These are phyloP conservation scores for Parachlorella kessleri DNA, from an alignment of 139 green algal genomes.

Conservation along the genomic window DNA sequence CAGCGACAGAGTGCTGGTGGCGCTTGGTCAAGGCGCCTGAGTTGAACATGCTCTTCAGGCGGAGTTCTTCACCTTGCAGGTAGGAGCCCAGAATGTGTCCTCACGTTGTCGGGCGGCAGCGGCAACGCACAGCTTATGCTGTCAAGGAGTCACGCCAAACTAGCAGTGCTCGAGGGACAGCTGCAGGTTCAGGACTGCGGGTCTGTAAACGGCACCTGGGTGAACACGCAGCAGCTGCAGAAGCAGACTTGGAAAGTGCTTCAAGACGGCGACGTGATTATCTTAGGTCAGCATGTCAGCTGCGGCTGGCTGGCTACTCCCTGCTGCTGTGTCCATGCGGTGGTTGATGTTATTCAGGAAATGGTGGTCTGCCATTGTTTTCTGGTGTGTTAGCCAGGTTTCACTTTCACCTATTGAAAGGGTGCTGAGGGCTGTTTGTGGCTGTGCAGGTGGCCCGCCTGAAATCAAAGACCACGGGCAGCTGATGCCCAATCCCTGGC, in stretches of 20 bases:
- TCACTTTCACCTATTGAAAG: too few species aligned
- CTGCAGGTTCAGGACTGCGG: background rate
- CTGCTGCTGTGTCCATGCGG: too few species aligned
- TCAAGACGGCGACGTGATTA: background rate
- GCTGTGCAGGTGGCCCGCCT: too few species aligned
- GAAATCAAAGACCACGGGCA: background rate
- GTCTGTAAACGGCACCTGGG: background rate
- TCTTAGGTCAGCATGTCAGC: too few species aligned
- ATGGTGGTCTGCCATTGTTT: too few species aligned
- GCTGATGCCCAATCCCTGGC: background rate
- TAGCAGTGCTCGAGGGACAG: background rate
- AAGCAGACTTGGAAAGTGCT: background rate
- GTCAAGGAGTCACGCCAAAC: background rate
- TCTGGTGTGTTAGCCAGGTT: too few species aligned
- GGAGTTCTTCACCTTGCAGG: background rate
- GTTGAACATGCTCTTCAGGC: background rate
- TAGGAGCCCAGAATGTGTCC: background rate
- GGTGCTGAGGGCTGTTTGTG: too few species aligned
- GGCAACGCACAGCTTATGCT: background rate
- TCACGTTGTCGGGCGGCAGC: background rate
- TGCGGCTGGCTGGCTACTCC: too few species aligned
- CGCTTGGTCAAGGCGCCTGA: background rate
- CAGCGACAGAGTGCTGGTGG: background rate
- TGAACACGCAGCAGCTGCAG: background rate
- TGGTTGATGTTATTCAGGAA: too few species aligned